Evolutionary conservation across 148 eudicot genomes (phyloP).

Genomic region (Rhododendron griersonianum): DNA sequence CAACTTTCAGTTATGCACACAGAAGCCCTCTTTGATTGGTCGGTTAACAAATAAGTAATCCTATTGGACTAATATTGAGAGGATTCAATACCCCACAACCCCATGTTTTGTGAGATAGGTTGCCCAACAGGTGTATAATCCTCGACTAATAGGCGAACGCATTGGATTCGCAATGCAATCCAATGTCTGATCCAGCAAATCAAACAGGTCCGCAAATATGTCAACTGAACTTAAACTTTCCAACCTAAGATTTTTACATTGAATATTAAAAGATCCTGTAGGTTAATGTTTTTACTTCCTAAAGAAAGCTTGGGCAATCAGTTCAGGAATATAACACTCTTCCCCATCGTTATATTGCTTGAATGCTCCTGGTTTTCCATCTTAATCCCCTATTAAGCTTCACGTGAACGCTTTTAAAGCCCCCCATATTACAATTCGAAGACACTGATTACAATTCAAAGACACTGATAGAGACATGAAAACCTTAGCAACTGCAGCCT

Average conservation of each 20-base stretch:
- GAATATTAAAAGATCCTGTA: not conserved
- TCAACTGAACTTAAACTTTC: not conserved
- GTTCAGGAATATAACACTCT: not conserved
- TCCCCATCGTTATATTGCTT: not conserved
- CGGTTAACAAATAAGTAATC: not conserved
- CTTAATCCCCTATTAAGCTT: not conserved
- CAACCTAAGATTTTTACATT: not conserved
- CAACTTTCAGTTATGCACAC: not conserved
- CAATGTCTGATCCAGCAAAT: not conserved
- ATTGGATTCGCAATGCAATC: not conserved
- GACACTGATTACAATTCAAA: not conserved
- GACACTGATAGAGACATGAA: not conserved
- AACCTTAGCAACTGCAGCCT: not conserved
- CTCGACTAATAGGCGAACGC: not conserved
- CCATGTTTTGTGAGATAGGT: not conserved
- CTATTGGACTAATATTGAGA: not conserved
- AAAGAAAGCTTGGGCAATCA: not conserved
- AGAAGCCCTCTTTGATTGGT: not conserved
- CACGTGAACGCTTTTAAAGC: not conserved
- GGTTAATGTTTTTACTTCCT: not conserved
- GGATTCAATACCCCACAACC: not conserved
- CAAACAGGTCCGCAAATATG: not conserved
- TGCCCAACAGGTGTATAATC: not conserved
- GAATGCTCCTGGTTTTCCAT: not conserved
- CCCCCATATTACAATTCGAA: not conserved